phyloP scores from a whole-genome alignment of 129 eudicot genomes.

The Glebionis coronaria region DNA sequence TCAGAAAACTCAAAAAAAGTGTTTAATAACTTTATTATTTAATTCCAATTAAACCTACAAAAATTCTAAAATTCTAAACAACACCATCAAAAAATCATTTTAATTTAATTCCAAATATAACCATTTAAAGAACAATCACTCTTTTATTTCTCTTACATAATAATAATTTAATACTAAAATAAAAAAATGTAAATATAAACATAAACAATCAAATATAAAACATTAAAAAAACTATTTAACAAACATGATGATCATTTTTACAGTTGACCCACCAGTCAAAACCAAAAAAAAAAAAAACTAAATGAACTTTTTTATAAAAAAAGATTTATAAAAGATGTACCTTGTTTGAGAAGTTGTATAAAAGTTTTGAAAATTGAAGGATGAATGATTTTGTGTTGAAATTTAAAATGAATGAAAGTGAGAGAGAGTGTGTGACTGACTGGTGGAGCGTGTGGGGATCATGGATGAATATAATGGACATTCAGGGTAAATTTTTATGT shows the following conservation, averaged over 20 bases:
- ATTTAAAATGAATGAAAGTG: conserved; percentile 20
- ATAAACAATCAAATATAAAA: neutral
- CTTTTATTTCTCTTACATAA: neutral
- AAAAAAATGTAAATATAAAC: too few relatives aligned
- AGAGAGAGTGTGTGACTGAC: conserved; percentile 5
- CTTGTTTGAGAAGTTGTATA: conserved; percentile 22
- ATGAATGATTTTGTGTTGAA: conserved; percentile 23
- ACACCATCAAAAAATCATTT: neutral
- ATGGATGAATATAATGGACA: conserved; percentile 22
- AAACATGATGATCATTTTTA: conserved; percentile 18
- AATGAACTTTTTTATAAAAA: neutral
- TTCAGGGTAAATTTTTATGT: conserved; percentile 3
- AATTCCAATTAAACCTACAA: neutral
- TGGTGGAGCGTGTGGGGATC: conserved; percentile 32
- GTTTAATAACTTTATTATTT: conserved; percentile 12
- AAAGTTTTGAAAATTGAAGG: neutral
- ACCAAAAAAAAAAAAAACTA: neutral
- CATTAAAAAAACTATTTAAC: conserved; percentile 18
- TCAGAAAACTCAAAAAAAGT: too few relatives aligned
- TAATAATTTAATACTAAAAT: neutral
- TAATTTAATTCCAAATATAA: conserved; percentile 11
- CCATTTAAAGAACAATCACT: neutral
- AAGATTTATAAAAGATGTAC: conserved; percentile 14
- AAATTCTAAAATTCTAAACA: conserved; percentile 1
- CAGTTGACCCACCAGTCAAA: conserved; percentile 16